These are phyloP conservation scores for Quercus agrifolia DNA, from an alignment of 306 rosid species.

Conservation along the genomic window DNA sequence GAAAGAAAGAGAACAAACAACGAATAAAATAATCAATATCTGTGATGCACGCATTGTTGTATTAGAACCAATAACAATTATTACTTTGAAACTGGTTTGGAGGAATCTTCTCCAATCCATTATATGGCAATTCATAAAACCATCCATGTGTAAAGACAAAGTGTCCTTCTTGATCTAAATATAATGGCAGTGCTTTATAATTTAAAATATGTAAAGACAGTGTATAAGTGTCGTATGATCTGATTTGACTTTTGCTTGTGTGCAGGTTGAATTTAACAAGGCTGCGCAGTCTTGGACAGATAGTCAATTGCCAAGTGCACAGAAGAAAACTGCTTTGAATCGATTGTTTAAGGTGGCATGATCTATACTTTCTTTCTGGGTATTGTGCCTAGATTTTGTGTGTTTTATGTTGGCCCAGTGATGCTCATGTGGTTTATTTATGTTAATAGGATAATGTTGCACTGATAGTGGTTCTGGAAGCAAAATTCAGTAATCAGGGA, in stretches of 20 bases:
- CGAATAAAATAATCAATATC: too few relatives aligned
- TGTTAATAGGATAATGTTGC: slow-evolving; percentile 87
- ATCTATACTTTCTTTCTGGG: background rate
- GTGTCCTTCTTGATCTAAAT: too few relatives aligned
- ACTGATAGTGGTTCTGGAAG: slow-evolving; percentile 90
- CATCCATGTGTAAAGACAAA: too few relatives aligned
- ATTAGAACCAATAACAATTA: too few relatives aligned
- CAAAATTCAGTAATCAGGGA: slow-evolving; percentile 76
- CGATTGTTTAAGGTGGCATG: slow-evolving; percentile 79
- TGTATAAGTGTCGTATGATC: too few relatives aligned
- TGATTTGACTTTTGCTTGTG: slow-evolving; percentile 9
- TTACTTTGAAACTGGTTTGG: too few relatives aligned
- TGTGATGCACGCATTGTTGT: too few relatives aligned
- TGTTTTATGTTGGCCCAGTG: background rate
- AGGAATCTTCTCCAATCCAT: too few relatives aligned
- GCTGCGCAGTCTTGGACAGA: slow-evolving; percentile 98
- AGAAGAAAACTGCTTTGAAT: slow-evolving; percentile 86
- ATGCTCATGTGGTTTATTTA: slow-evolving; percentile 11
- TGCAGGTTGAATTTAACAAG: slow-evolving; percentile 96
- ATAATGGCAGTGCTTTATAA: too few relatives aligned
- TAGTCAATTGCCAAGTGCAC: slow-evolving; percentile 75
- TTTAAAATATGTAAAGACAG: too few relatives aligned
- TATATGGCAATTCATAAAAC: too few relatives aligned
- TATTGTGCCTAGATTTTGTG: slow-evolving; percentile 1
- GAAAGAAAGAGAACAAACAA: too few relatives aligned